Conservation (phyloP, 352 stramenopile genomes). For the Aphanomyces invadans region DNA sequence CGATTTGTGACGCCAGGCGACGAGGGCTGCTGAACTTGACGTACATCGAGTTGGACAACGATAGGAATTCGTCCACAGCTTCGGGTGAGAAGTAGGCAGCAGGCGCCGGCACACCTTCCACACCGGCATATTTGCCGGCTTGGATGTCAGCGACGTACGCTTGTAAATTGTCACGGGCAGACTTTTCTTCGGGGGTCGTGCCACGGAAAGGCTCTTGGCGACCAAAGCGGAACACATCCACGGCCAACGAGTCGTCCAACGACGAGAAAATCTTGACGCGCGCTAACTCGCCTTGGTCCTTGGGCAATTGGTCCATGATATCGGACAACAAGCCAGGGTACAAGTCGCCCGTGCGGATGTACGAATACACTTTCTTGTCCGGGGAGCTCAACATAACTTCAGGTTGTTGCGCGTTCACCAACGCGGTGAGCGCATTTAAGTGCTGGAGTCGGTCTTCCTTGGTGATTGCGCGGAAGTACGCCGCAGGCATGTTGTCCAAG, state of each 20-base stretch:
- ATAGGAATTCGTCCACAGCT: slow-evolving; percentile 57
- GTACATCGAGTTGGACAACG: slow-evolving; percentile 73
- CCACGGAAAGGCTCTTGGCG: slow-evolving; percentile 65
- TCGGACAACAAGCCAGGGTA: slow-evolving; percentile 65
- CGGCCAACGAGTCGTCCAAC: slow-evolving; percentile 68
- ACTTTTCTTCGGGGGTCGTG: slow-evolving; percentile 49
- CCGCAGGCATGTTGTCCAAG: slow-evolving; percentile 80
- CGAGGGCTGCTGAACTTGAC: slow-evolving; percentile 72
- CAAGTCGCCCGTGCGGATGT: slow-evolving; percentile 71
- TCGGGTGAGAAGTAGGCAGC: slow-evolving; percentile 50
- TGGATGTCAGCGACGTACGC: slow-evolving; percentile 65
- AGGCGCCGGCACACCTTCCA: slow-evolving; percentile 45
- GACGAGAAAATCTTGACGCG: slow-evolving; percentile 89
- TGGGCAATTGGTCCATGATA: slow-evolving; percentile 59
- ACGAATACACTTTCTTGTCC: slow-evolving; percentile 69
- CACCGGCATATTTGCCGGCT: slow-evolving; percentile 52
- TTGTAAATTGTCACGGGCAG: slow-evolving; percentile 48
- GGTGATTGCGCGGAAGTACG: slow-evolving; percentile 84
- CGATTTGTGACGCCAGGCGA: slow-evolving; percentile 62
- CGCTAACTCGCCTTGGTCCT: slow-evolving; percentile 47
- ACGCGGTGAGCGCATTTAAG: slow-evolving; percentile 80
- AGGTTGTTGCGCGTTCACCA: slow-evolving; percentile 63
- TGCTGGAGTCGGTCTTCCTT: slow-evolving; percentile 80
- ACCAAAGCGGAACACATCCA: slow-evolving; percentile 84
- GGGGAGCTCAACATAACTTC: slow-evolving; percentile 75